These are phyloP conservation scores for Eucalyptus brandiana DNA, from an alignment of 345 rosid species.

Conservation along the genomic window DNA sequence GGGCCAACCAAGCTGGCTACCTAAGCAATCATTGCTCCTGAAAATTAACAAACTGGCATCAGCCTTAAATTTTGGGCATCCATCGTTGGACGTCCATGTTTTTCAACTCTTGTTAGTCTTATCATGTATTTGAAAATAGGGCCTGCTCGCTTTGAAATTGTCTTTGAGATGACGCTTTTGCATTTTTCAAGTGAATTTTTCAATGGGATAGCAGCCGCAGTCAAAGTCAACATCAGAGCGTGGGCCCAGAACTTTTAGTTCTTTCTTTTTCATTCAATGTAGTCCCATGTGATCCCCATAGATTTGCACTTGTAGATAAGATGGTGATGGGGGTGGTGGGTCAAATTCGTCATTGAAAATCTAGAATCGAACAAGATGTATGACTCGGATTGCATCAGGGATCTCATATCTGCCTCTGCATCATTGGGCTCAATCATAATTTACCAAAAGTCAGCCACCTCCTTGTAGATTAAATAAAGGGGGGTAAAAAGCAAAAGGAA, in stretches of 20 bases:
- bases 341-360: neutral
- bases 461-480: neutral
- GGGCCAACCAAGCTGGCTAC: neutral
- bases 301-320: neutral
- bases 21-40: neutral
- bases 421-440: neutral
- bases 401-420: neutral
- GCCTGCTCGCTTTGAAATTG: neutral
- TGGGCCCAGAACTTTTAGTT: neutral
- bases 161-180: neutral
- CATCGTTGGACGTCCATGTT: fast-evolving
- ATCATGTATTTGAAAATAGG: neutral
- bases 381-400: neutral
- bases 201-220: neutral
- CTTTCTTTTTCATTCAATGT: neutral
- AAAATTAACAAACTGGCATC: neutral
- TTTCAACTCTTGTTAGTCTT: neutral
- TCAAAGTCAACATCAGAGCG: neutral
- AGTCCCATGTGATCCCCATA: neutral
- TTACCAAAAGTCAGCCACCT: neutral
- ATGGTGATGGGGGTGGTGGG: neutral
- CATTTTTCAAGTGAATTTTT: neutral
- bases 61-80: neutral
- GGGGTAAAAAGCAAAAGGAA: neutral
- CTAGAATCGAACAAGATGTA: neutral